Evolutionary conservation across 805 yeast species (phyloP), one percentile per base, ranked within the genome.

Genomic region (Nakazawaea ernobii): DNA sequence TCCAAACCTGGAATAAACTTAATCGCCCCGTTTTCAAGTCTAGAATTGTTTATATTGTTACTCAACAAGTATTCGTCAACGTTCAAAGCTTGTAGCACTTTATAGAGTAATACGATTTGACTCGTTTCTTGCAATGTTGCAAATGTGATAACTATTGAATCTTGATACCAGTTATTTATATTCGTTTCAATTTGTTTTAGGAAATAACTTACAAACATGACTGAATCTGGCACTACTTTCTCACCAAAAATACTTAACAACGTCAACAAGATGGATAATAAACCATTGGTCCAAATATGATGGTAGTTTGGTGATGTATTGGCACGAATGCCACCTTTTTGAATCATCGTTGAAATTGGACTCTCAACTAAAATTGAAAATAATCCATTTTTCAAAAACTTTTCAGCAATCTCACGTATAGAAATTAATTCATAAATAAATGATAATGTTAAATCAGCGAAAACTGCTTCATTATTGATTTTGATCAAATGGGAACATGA

Each of bases 261-360:
- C 1, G 77, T 68, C 43, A 87, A 65, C 17, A 85, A 66, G 5
- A 87, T 77, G 0, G 94, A 82, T 29, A 91, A 68, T 14, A 91
- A 65, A 1, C 96, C 96, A 56, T 83, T 80, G n/a, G 80, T 75
- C 97, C 97, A 91, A n/a, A 86, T 68, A 45, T 77, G 73, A 60
- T 90, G 92, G 49, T 86, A 64, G 39, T 55, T 54, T 0, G 86
- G 75, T 3, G 77, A 62, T 0, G 65, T 57, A 35, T 70, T 71
- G 2, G 86, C 74, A 11, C 71, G 67, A 2, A 87, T 63, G 7
- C 74, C 74, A 0, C 95, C 96, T 4, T 73, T 68, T 58, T 84
- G 88, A 36, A 91, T 78, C 1, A 72, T 71, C 26, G 71, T 63
- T 0, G 95, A 84, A 1, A 87, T 71, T 6, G 90, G 82, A 47